Evolutionary conservation across 108 stramenopile genomes (phyloP), one percentile per base, ranked within the genome.

Genomic region (Aureococcus anophagefferens): DNA sequence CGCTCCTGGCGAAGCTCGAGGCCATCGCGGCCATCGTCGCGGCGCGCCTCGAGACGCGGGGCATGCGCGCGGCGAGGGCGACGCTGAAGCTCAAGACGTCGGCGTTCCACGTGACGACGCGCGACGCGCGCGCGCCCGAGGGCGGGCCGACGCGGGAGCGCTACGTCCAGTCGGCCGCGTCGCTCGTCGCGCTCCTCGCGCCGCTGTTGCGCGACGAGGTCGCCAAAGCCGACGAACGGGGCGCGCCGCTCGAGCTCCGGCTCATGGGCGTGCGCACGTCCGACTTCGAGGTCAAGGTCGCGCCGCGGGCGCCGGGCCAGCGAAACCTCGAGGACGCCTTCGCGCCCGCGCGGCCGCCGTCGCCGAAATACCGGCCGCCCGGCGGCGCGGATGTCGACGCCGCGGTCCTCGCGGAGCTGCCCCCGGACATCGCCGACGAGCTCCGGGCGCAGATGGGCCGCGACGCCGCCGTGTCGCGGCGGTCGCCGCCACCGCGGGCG

Each of bases 51-150:
- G 81, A 66, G 31, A 71, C 72, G 46, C 83, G 86, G 51, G 70
- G 81, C 36, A 66, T 94, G 33, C 70, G 66, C 67, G 91, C 88
- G 16, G 81, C 80, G 44, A 89, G 86, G 13, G 69, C 90, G 5
- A 91, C 91, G 17, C 67, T 92, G 65, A 94, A 92, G 77, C 89
- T 94, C 64, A 93, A 91, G 67, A 51, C 87, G 63, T 69, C 82
- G n/a, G 83, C 77, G 46, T 94, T 90, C 71, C 89, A 89, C 37
- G 78, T 89, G 0, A 70, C 83, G 45, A 80, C 73, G 40, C 5
- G 40, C 5, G 40, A 44, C 13, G 13, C 40, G 18, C 72, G 80
- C 44, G 68, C 85, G 29, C 46, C 67, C 36, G 71, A 59, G 30
- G n/a, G 77, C 46, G 68, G 73, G 29, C n/a, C n/a, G n/a, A n/a